Evolutionary conservation across 202 grass and related monocot genomes (phyloP).

Genomic region (Bolboschoenoplectus hybrid): DNA sequence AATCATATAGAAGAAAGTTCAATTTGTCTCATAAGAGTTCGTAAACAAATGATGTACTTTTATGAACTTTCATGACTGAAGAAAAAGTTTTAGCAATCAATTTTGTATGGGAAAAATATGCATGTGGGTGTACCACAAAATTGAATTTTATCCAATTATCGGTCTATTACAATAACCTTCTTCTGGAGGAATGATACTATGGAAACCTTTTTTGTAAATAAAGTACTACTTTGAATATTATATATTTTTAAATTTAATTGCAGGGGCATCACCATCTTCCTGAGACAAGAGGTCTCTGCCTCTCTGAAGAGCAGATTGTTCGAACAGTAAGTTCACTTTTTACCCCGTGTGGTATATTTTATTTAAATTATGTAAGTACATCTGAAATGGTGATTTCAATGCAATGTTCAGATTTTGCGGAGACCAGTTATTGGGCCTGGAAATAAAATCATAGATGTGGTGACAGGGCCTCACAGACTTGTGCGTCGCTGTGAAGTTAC

Average conservation of each 20-base stretch:
- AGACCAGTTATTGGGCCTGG: slow-evolving; percentile 74
- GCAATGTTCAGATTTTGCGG: slow-evolving; percentile 61
- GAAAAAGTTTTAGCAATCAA: slow-evolving; percentile 12
- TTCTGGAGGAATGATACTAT: neutral
- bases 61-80: neutral
- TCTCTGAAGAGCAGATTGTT: slow-evolving; percentile 92
- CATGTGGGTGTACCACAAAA: neutral
- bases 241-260: slow-evolving; percentile 39
- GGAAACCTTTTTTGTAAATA: neutral
- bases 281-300: slow-evolving; percentile 91
- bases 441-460: slow-evolving; percentile 81
- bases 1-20: neutral
- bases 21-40: slow-evolving; percentile 23
- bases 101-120: neutral
- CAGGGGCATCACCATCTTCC: slow-evolving; percentile 77
- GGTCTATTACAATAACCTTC: slow-evolving; percentile 12
- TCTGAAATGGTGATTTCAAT: neutral
- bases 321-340: slow-evolving; percentile 57
- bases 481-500: slow-evolving; percentile 80
- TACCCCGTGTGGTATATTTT: neutral
- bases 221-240: slow-evolving; percentile 7
- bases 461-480: slow-evolving; percentile 60
- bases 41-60: neutral
- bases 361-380: neutral
- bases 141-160: neutral